Conservation (phyloP, 441 rosid species). For the Pelargonium myrrhifolium region DNA sequence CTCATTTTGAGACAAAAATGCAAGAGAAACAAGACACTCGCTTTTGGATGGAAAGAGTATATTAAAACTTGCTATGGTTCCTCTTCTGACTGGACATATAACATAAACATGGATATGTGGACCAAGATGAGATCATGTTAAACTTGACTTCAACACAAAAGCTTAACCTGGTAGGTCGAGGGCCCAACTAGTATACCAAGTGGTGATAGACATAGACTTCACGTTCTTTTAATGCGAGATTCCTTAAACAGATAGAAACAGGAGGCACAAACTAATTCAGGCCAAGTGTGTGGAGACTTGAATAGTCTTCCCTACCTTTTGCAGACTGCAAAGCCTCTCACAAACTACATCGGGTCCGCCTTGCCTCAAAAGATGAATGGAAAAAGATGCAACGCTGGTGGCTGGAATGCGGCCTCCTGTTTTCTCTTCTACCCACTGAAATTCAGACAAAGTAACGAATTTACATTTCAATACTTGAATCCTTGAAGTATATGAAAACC, state of each 20-base stretch:
- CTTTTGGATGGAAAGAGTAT: no score
- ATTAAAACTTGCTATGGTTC: no score
- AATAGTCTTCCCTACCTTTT: slow-evolving; percentile 44
- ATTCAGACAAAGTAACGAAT: slow-evolving; percentile 13
- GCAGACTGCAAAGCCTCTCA: slow-evolving; percentile 59
- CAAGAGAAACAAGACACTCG: no score
- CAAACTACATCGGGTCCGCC: slow-evolving; percentile 93
- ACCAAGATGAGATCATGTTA: no score
- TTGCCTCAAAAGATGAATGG: slow-evolving; percentile 70
- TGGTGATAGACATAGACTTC: no score
- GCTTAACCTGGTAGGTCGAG: no score
- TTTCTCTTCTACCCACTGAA: slow-evolving; percentile 94
- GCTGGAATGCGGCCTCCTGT: slow-evolving; percentile 64
- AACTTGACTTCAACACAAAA: no score
- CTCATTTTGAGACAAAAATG: no score
- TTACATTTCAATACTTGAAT: neutral
- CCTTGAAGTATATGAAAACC: neutral
- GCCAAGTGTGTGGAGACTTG: neutral
- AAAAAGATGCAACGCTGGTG: slow-evolving; percentile 57
- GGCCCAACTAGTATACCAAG: no score
- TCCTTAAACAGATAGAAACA: neutral
- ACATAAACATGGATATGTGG: no score
- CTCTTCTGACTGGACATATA: no score
- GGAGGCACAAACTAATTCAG: neutral
- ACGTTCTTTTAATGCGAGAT: no score